Conservation (phyloP, 2,329 filamentous ascomycete species). For the Fusarium annulatum region DNA sequence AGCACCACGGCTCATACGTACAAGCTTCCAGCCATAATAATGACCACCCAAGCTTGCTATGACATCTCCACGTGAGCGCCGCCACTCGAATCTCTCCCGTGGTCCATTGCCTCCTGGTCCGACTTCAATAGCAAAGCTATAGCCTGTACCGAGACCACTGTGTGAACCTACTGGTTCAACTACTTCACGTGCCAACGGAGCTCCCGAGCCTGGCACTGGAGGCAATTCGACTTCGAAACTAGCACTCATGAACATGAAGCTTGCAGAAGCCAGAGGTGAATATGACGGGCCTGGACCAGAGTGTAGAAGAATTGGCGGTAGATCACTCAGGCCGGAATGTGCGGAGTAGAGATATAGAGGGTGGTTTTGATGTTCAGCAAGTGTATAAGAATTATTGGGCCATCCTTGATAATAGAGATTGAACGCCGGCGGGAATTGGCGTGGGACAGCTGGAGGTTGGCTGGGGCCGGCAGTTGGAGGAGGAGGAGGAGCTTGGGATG, state of each 20-base stretch:
- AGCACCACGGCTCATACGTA: conserved; percentile 28
- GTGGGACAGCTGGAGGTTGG: conserved; percentile 4
- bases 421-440: conserved; percentile 37
- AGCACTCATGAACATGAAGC: conserved; percentile 18
- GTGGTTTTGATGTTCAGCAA: conserved; percentile 36
- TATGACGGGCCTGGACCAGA: conserved; percentile 32
- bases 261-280: conserved; percentile 36
- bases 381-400: conserved; percentile 2
- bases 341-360: conserved; percentile 36
- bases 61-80: conserved; percentile 29
- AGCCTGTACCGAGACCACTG: conserved; percentile 15
- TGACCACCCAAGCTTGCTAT: conserved; percentile 27
- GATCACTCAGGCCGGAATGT: conserved; percentile 20
- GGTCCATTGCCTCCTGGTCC: conserved; percentile 26
- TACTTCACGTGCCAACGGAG: conserved; percentile 18
- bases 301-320: conserved; percentile 36
- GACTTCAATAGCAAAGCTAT: conserved; percentile 34
- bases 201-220: conserved; percentile 25
- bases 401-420: conserved; percentile 33
- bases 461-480: not conserved
- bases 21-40: conserved; percentile 39
- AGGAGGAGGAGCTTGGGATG: not conserved
- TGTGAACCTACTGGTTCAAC: conserved; percentile 14
- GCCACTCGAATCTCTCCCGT: conserved; percentile 42
- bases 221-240: conserved; percentile 38